Evolutionary conservation across 306 rosid genomes (phyloP), one percentile per base, ranked within the genome.

Genomic region (Geum urbanum): DNA sequence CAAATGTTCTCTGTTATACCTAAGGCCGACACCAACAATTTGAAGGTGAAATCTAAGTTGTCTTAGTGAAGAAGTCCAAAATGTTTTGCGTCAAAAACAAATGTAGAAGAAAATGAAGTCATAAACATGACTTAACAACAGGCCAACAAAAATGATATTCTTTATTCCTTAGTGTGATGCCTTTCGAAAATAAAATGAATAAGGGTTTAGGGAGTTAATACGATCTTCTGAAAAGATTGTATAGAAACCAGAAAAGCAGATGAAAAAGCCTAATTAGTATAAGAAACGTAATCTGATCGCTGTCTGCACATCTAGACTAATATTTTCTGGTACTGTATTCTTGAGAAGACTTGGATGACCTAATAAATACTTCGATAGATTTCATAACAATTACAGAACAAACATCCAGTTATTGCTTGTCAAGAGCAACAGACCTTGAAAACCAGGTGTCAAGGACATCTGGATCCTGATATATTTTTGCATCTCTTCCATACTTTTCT

Each of bases 371-470:
- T 66, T 49, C 10, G 7, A 52, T 47, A 32, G 59, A 19, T 48
- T 67, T 67, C 46, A 11, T 10, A 27, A 67, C 9, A 4, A 7
- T 35, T 24, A 55, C 61, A 55, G 16, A 37, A 32, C 1, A 66
- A 8, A 50, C 9, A 37, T 18, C 19, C 44, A 61, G 18, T 45
- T 53, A 41, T 15, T 45, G 47, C 46, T 63, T 48, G 20, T 43
- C 32, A n/a, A 8, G 13, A 54, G 55, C 41, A 55, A 72, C 79
- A 81, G 72, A 92, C 98, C 98, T 88, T 65, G 98, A 92, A 86
- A 92, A 92, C 98, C 98, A 92, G 47, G 98, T 92, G 84, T 92
- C 98, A 73, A 92, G 96, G 63, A 90, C 97, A 76, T 92, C 98
- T 13, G 98, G 94, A 82, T 90, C 98, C 78, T 92, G 98, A 81